These are phyloP conservation scores for Fraxinus excelsior DNA, from an alignment of 257 asterid species.

Conservation along the genomic window DNA sequence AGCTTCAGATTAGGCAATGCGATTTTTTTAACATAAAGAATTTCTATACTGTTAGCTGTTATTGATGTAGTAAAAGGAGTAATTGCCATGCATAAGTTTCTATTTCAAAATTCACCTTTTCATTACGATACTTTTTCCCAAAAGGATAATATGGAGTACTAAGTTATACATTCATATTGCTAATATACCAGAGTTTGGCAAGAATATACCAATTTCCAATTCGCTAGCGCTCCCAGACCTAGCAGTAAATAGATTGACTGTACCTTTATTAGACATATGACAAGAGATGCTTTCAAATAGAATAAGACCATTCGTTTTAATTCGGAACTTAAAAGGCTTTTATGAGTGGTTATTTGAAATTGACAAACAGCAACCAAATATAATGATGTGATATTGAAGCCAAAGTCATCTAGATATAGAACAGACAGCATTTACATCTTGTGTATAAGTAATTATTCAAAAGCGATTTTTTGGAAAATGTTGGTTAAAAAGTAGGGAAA, in stretches of 20 bases:
- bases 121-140: not conserved
- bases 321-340: not conserved
- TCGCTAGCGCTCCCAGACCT: not conserved
- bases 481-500: too few species aligned
- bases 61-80: not conserved
- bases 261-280: not conserved
- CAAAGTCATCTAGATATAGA: not conserved
- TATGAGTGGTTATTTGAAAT: not conserved
- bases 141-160: not conserved
- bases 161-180: not conserved
- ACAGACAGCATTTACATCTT: not conserved
- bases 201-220: not conserved
- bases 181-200: not conserved
- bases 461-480: too few species aligned
- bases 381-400: not conserved
- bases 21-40: not conserved
- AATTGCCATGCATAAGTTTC: not conserved
- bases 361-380: not conserved
- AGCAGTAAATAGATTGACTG: not conserved
- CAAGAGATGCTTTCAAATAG: not conserved
- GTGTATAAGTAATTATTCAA: too few species aligned
- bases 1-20: not conserved
- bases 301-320: not conserved
- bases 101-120: not conserved
- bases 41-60: not conserved